These are phyloP conservation scores for Xylaria sp. DNA, from an alignment of 2,329 filamentous ascomycete species.

Conservation along the genomic window DNA sequence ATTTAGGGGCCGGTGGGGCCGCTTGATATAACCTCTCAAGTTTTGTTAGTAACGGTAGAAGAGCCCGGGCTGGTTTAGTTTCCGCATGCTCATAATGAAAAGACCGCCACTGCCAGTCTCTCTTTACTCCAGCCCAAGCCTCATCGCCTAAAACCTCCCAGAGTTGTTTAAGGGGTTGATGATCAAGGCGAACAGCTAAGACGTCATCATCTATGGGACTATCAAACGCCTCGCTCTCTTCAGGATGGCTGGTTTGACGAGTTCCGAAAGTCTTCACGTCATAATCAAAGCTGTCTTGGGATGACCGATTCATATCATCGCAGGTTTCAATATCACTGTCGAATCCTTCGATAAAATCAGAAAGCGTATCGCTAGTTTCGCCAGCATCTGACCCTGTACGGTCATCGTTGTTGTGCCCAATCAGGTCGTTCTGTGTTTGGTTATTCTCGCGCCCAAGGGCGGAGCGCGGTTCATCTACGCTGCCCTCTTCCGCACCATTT, in stretches of 20 bases:
- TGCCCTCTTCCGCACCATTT: background rate
- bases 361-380: background rate
- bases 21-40: constrained; percentile 34
- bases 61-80: constrained; percentile 28
- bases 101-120: constrained; percentile 29
- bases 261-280: constrained; percentile 34
- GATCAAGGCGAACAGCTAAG: constrained; percentile 29
- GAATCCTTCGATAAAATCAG: constrained; percentile 21
- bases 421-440: background rate
- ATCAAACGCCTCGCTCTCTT: constrained; percentile 28
- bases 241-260: constrained; percentile 11
- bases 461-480: background rate
- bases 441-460: background rate
- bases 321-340: constrained; percentile 22
- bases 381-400: background rate
- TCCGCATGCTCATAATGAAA: constrained; percentile 23
- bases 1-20: constrained; percentile 28
- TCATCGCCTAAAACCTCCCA: constrained; percentile 29
- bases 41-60: constrained; percentile 33
- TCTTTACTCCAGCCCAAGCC: constrained; percentile 33
- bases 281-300: constrained; percentile 32
- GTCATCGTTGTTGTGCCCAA: background rate
- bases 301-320: constrained; percentile 19
- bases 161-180: constrained; percentile 22
- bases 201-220: constrained; percentile 30